Conservation (phyloP, 73 alveolate genomes). For the Diophrys sp. region DNA sequence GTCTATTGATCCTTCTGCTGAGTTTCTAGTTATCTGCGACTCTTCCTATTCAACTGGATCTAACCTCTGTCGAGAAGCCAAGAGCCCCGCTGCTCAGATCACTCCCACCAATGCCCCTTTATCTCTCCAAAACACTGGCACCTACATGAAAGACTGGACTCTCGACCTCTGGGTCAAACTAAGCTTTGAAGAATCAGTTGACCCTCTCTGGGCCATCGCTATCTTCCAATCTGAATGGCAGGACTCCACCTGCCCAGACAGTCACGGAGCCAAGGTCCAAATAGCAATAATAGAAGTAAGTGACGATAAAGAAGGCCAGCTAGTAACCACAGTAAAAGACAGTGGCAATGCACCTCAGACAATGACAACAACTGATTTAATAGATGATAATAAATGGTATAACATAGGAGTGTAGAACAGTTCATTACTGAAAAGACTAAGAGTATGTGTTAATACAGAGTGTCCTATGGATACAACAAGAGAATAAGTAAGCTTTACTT, state of each 20-base stretch:
- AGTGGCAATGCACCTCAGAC: too few species aligned
- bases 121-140: not conserved
- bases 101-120: not conserved
- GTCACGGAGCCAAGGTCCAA: not conserved
- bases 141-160: not conserved
- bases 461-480: too few species aligned
- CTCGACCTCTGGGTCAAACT: not conserved
- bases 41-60: not conserved
- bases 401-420: too few species aligned
- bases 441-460: too few species aligned
- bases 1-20: not conserved
- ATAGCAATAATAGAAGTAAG: too few species aligned
- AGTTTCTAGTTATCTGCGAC: not conserved
- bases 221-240: not conserved
- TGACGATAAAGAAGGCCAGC: too few species aligned
- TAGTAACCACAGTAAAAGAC: too few species aligned
- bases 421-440: too few species aligned
- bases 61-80: not conserved
- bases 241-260: not conserved
- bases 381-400: too few species aligned
- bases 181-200: not conserved
- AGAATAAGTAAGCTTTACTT: too few species aligned
- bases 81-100: not conserved
- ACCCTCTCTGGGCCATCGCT: not conserved
- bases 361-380: too few species aligned